phyloP scores from a whole-genome alignment of 805 yeast genomes.

The Hagleromyces aurorensis region DNA sequence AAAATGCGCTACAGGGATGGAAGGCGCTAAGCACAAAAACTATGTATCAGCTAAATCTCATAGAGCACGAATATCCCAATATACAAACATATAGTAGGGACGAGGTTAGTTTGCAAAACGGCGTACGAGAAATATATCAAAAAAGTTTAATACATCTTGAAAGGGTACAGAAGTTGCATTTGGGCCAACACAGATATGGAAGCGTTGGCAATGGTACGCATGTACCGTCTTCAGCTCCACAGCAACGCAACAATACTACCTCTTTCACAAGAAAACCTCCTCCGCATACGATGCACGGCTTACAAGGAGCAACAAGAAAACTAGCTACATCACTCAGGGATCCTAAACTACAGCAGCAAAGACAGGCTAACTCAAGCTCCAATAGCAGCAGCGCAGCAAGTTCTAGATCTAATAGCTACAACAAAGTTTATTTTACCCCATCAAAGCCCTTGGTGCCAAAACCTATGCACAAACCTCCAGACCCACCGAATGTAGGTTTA shows the following conservation, averaged over 20 bases:
- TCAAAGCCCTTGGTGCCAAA: slow-evolving; percentile 21
- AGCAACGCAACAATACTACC: slow-evolving; percentile 9
- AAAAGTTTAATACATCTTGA: slow-evolving; percentile 36
- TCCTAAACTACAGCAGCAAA: slow-evolving; percentile 3
- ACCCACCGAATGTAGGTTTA: slow-evolving; percentile 1
- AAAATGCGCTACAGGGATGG: slow-evolving; percentile 65
- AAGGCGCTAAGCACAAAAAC: slow-evolving; percentile 58
- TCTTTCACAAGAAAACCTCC: slow-evolving; percentile 18
- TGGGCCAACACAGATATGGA: slow-evolving; percentile 2
- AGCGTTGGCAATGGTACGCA: slow-evolving; percentile 1
- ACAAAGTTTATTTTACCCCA: slow-evolving; percentile 19
- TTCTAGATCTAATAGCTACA: slow-evolving; percentile 2
- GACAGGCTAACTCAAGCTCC: slow-evolving; percentile 2
- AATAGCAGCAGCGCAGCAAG: slow-evolving; percentile 2
- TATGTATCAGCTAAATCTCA: slow-evolving; percentile 44
- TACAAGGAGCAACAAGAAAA: slow-evolving; percentile 15
- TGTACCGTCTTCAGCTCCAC: neutral
- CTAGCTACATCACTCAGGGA: slow-evolving; percentile 32
- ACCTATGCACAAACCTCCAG: neutral
- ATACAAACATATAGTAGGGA: slow-evolving; percentile 34
- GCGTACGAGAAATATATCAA: slow-evolving; percentile 33
- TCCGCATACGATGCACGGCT: slow-evolving; percentile 10
- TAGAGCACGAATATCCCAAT: slow-evolving; percentile 37
- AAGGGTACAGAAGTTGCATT: slow-evolving; percentile 22
- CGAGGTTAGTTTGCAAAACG: slow-evolving; percentile 37